phyloP scores from a whole-genome alignment of 75 land plant genomes.

The Picea sitchensis region DNA sequence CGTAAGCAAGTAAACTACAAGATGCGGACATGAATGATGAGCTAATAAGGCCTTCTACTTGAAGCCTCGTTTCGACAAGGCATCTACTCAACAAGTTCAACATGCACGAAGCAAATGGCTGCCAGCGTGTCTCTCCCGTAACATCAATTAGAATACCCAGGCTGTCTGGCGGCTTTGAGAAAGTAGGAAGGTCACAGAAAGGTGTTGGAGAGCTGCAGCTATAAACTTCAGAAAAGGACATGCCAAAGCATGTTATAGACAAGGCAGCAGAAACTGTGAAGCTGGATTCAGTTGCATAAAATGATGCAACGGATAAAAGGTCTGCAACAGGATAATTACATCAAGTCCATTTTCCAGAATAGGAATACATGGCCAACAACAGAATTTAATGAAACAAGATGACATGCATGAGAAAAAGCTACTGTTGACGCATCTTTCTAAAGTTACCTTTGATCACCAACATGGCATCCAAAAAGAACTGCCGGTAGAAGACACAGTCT shows the following conservation, averaged over 20 bases:
- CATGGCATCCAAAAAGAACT: constrained; percentile 71
- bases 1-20: constrained; percentile 18
- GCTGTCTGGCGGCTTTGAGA: constrained; percentile 55
- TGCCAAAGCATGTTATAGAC: constrained; percentile 59
- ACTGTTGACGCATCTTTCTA: background rate
- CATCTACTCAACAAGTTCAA: constrained; percentile 64
- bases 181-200: constrained; percentile 62
- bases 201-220: constrained; percentile 7
- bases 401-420: background rate
- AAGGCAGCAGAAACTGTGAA: constrained; percentile 22
- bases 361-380: background rate
- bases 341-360: background rate
- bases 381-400: background rate
- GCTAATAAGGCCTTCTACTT: constrained; percentile 77
- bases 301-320: constrained; percentile 60
- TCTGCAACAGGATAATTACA: constrained; percentile 42
- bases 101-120: constrained; percentile 66
- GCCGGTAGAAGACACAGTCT: constrained; percentile 72
- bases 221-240: constrained; percentile 51
- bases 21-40: constrained; percentile 38
- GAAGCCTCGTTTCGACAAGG: constrained; percentile 67
- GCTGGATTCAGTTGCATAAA: constrained; percentile 23
- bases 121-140: constrained; percentile 61
- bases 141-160: constrained; percentile 72
- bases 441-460: constrained; percentile 60